Conservation (phyloP, 352 stramenopile species). For the Globisporangium rhizosaccharum region DNA sequence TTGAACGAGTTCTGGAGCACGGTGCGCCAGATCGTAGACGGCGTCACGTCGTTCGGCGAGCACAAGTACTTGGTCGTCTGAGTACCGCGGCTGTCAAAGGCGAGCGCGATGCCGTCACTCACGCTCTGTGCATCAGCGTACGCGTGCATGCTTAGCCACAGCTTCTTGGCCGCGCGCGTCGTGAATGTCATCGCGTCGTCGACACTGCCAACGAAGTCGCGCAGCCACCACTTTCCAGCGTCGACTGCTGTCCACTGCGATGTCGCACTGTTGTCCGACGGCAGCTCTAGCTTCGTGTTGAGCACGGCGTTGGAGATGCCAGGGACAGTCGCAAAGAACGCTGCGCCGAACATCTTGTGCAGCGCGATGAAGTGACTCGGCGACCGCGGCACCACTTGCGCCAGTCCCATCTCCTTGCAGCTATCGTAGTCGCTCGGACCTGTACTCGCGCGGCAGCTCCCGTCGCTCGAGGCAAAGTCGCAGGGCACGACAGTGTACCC, state of each 20-base stretch:
- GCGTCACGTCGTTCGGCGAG: slow-evolving; percentile 50
- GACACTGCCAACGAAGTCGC: slow-evolving; percentile 28
- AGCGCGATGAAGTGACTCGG: slow-evolving; percentile 35
- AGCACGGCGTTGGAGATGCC: slow-evolving; percentile 41
- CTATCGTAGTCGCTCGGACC: slow-evolving; percentile 36
- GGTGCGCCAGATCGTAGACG: slow-evolving; percentile 38
- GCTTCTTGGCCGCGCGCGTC: slow-evolving; percentile 20
- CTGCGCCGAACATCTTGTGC: slow-evolving; percentile 38
- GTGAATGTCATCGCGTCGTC: slow-evolving; percentile 18
- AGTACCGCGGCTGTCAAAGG: slow-evolving; percentile 38
- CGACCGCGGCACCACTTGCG: slow-evolving; percentile 44
- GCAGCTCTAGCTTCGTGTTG: slow-evolving; percentile 28
- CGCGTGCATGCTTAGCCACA: slow-evolving; percentile 56
- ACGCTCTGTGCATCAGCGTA: slow-evolving; percentile 36
- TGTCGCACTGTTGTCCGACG: slow-evolving; percentile 36
- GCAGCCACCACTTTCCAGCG: slow-evolving; percentile 53
- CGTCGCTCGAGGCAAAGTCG: slow-evolving; percentile 25
- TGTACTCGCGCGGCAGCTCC: slow-evolving; percentile 23
- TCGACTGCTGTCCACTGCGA: slow-evolving; percentile 46
- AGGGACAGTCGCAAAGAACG: slow-evolving; percentile 47
- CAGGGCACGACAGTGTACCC: slow-evolving; percentile 56
- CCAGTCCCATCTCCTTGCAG: slow-evolving; percentile 48
- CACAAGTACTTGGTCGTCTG: slow-evolving; percentile 49
- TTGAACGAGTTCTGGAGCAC: slow-evolving; percentile 55
- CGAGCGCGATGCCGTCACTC: slow-evolving; percentile 30